Percentiles rank a stretch among this genome's conserved stretches.
Conservation (phyloP, 352 stramenopile species). For the Phytophthora sojae region DNA sequence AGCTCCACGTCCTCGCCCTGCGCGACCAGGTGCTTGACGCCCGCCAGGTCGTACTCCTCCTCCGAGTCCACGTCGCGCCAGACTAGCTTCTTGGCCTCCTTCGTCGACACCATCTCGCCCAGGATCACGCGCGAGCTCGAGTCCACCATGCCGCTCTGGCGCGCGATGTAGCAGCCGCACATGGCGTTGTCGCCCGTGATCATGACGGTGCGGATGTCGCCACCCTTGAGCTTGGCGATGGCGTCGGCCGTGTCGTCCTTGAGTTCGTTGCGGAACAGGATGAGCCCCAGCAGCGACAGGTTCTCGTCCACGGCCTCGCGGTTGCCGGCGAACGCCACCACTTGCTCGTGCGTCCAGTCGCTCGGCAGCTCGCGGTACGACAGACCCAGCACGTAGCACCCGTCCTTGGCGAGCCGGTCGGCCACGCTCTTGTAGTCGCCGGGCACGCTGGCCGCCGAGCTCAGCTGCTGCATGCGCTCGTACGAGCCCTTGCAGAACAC, state of each 20-base stretch:
- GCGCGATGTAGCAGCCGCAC: conserved; percentile 54
- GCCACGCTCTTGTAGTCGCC: conserved; percentile 51
- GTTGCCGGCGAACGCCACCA: conserved; percentile 21
- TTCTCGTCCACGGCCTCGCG: conserved; percentile 66
- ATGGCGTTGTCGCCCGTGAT: conserved; percentile 82
- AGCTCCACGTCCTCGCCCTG: conserved; percentile 40
- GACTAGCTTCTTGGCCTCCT: conserved; percentile 39
- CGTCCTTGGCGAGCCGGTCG: conserved; percentile 54
- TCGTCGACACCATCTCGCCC: conserved; percentile 46
- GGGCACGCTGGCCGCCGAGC: conserved; percentile 49
- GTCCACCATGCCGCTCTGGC: conserved; percentile 44
- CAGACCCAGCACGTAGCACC: conserved; percentile 82
- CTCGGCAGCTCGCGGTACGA: conserved; percentile 35
- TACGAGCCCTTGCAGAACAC: conserved; percentile 82
- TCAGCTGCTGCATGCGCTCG: conserved; percentile 70
- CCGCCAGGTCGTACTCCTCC: conserved; percentile 41
- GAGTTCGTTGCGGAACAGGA: conserved; percentile 78
- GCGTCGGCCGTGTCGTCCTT: conserved; percentile 66
- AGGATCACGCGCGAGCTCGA: conserved; percentile 40
- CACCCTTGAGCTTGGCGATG: conserved; percentile 64
- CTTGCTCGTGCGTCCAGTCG: conserved; percentile 35
- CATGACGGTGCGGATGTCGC: conserved; percentile 74
- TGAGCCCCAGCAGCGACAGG: conserved; percentile 62
- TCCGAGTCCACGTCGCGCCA: conserved; percentile 61
- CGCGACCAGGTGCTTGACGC: conserved; percentile 43